Conservation (phyloP, 176 grass and related monocot genomes). For the Eragrostis nindensis region DNA sequence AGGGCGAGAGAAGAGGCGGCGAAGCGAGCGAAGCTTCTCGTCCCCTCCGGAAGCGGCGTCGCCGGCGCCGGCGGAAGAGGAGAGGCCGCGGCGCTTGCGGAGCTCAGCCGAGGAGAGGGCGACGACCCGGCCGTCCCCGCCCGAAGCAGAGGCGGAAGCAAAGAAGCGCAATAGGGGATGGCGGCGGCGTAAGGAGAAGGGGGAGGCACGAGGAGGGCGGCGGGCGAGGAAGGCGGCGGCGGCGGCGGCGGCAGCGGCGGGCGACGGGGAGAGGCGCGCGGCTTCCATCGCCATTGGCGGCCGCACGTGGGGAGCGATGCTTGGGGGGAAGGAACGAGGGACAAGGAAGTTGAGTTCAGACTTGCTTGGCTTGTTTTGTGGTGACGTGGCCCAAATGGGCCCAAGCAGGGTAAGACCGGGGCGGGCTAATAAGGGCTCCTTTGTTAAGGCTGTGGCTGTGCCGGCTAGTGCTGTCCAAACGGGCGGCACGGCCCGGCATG, state of each 20-base stretch:
- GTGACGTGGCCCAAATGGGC: not conserved
- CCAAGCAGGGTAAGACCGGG: not conserved
- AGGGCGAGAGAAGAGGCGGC: conserved; percentile 66
- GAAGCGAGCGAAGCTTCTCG: conserved; percentile 74
- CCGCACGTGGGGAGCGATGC: not conserved
- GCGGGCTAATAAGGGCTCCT: too few relatives aligned
- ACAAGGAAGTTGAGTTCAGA: not conserved
- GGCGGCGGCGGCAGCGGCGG: conserved; percentile 45
- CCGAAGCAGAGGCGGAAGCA: conserved; percentile 20
- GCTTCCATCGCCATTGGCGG: conserved; percentile 42
- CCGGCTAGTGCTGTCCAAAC: too few relatives aligned
- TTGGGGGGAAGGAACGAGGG: not conserved
- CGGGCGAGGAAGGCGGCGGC: conserved; percentile 41
- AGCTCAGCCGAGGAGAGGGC: conserved; percentile 77
- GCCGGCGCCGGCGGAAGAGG: not conserved
- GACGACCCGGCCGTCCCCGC: conserved; percentile 52
- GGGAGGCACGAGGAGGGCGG: conserved; percentile 12
- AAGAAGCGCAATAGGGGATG: conserved; percentile 35
- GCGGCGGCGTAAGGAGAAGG: conserved; percentile 32
- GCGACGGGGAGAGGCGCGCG: conserved; percentile 45
- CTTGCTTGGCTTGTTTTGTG: not conserved
- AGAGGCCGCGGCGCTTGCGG: conserved; percentile 53
- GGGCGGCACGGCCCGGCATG: too few relatives aligned
- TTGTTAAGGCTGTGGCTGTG: too few relatives aligned
- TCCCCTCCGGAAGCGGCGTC: conserved; percentile 33